phyloP scores from a whole-genome alignment of 805 yeast genomes.

The Blastobotrys muscicola region DNA sequence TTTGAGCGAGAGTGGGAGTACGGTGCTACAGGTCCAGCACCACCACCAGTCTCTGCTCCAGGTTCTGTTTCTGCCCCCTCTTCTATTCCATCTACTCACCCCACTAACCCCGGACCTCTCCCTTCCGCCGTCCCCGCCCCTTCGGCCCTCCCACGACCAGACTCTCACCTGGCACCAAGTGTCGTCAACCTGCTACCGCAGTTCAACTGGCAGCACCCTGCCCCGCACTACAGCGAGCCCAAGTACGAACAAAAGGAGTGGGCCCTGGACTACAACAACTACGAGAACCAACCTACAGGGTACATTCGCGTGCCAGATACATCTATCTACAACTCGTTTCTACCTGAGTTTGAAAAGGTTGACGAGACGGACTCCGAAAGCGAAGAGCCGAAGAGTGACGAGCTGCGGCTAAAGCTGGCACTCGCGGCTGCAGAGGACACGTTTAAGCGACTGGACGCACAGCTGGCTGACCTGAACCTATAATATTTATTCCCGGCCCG shows the following conservation, averaged over 20 bases:
- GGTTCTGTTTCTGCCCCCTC: slow-evolving; percentile 1
- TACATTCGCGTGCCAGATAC: slow-evolving; percentile 7
- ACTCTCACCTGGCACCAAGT: slow-evolving; percentile 3
- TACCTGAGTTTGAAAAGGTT: slow-evolving; percentile 21
- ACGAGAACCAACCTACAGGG: slow-evolving; percentile 1
- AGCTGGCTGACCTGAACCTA: slow-evolving; percentile 5
- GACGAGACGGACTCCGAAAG: slow-evolving; percentile 11
- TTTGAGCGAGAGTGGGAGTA: not conserved
- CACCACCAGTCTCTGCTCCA: not conserved
- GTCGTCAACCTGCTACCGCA: slow-evolving; percentile 7
- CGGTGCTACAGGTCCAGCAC: not conserved
- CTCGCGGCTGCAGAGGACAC: slow-evolving; percentile 24
- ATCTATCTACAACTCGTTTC: slow-evolving; percentile 7
- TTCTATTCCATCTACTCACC: not conserved
- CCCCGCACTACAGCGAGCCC: not conserved
- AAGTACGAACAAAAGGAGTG: slow-evolving; percentile 1
- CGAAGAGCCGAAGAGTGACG: slow-evolving; percentile 1
- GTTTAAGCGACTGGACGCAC: slow-evolving; percentile 20
- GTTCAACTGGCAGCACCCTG: slow-evolving; percentile 1
- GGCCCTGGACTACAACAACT: slow-evolving; percentile 6
- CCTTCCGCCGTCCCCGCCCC: not conserved
- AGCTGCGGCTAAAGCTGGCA: slow-evolving; percentile 13
- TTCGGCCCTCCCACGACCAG: not conserved
- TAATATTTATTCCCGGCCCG: not conserved
- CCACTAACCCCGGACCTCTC: not conserved